Evolutionary conservation across 441 rosid species (phyloP), one percentile per base, ranked within the genome.

Genomic region (Isatis lusitanica): DNA sequence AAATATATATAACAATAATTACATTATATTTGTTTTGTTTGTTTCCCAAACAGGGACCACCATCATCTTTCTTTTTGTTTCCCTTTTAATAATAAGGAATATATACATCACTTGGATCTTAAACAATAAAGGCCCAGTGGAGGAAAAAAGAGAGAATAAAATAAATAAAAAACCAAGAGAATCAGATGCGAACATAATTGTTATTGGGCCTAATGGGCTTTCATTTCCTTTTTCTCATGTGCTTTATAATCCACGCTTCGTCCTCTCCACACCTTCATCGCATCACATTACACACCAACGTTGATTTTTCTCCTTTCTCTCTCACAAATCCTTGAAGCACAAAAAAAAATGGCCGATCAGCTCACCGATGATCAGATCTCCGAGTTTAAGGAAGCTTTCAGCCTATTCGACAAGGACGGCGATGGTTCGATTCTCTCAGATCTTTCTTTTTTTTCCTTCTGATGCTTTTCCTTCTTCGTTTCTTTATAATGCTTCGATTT

Each of bases 281-380:
- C 35, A 56, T 48, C 2, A 21, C 36, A 6, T 35, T 4, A 36
- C 50, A 67, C 55, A 50, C 35, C 47, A 64, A 64, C 71, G 40
- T 73, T 57, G 66, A 38, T 68, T 13, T 13, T 11, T 18, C 52
- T 48, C 58, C 28, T 26, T 24, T 17, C 30, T 33, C 47, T 33
- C 12, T 40, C 48, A 17, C 68, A 46, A 48, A 11, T 42, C 36
- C 11, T 60, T 39, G 7, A 6, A 3, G 3, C 46, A 44, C 6
- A 44, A 8, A 12, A 17, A 18, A 16, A 39, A 50, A 77, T 77
- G 80, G 77, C 77, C 17, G 80, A 77, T 71, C 80, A 77, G 77
- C 80, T 77, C 18, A 59, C 80, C 43, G 77, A 77, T 65, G 80
- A 77, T 38, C 80, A 77, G 80, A 77, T 77, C 80, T 77, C 80